Conservation (phyloP, 2,329 filamentous ascomycete species). For the Purpureocillium takamizusanense region DNA sequence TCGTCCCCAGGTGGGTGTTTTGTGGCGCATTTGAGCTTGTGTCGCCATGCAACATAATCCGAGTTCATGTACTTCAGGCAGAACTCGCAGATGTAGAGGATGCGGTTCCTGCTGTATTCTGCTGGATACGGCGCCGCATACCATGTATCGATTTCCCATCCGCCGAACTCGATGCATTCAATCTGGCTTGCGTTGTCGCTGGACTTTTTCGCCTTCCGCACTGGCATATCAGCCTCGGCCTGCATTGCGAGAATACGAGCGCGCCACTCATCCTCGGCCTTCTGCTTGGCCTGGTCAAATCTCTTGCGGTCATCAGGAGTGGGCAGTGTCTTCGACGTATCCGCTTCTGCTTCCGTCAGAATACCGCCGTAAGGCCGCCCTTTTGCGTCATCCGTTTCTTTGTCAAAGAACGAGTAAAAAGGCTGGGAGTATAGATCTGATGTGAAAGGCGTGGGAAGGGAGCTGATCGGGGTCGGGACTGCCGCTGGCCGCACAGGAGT, state of each 20-base stretch:
- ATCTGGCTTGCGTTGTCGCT: constrained; percentile 91
- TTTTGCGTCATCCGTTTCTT: constrained; percentile 80
- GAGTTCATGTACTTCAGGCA: constrained; percentile 99
- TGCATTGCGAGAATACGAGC: constrained; percentile 52
- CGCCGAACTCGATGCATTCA: constrained; percentile 96
- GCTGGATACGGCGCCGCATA: constrained; percentile 97
- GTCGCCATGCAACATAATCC: constrained; percentile 94
- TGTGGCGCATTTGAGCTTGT: constrained; percentile 92
- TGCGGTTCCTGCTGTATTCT: constrained; percentile 92
- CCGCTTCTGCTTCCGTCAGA: constrained; percentile 77
- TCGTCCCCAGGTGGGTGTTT: constrained; percentile 97
- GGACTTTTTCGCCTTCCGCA: constrained; percentile 62
- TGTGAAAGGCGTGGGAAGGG: constrained; percentile 47
- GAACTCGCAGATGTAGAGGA: constrained; percentile 99
- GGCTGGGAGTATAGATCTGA: constrained; percentile 59
- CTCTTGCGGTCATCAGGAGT: constrained; percentile 69
- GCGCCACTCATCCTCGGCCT: constrained; percentile 88
- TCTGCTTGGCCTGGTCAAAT: constrained; percentile 84
- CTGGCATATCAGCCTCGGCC: constrained; percentile 51
- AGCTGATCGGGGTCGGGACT: constrained; percentile 10
- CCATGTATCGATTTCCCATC: constrained; percentile 98
- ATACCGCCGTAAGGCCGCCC: constrained; percentile 95
- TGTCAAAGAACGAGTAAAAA: constrained; percentile 83
- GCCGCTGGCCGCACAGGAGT: constrained; percentile 9
- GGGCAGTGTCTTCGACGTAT: constrained; percentile 83